These are phyloP conservation scores for Nadsonia commutata DNA, from an alignment of 1,139 yeast species.

Conservation along the genomic window DNA sequence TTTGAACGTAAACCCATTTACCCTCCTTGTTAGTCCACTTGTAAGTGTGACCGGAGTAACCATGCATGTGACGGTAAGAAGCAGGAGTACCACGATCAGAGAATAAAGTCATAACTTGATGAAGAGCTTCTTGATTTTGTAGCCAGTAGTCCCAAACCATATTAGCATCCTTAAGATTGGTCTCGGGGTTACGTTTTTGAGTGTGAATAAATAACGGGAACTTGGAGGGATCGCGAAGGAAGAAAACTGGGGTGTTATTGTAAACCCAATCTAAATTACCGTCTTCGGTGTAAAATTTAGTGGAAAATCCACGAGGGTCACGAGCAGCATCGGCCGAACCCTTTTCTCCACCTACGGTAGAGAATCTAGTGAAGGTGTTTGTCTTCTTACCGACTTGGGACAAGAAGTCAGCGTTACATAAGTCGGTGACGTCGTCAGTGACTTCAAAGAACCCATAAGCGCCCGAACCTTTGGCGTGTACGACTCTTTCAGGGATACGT, in stretches of 20 bases:
- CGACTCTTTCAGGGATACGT: constrained; percentile 80
- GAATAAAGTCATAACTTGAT: constrained; percentile 49
- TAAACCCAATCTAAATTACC: constrained; percentile 81
- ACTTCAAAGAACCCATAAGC: constrained; percentile 70
- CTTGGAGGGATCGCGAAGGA: constrained; percentile 74
- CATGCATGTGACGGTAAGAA: constrained; percentile 50
- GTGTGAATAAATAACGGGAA: constrained; percentile 85
- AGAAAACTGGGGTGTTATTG: constrained; percentile 82
- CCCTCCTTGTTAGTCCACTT: constrained; percentile 55
- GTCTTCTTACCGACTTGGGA: constrained; percentile 66
- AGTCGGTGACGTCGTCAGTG: constrained; percentile 68
- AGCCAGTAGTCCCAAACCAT: constrained; percentile 58
- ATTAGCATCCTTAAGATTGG: constrained; percentile 62
- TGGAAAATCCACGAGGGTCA: constrained; percentile 81
- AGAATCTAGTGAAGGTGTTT: constrained; percentile 58
- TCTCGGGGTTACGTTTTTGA: constrained; percentile 75
- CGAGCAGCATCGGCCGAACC: constrained; percentile 81
- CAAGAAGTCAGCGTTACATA: constrained; percentile 57
- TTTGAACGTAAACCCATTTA: constrained; percentile 51
- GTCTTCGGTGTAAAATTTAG: constrained; percentile 74
- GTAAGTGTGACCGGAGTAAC: constrained; percentile 65
- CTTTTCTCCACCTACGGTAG: constrained; percentile 79
- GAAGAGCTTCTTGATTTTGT: constrained; percentile 47
- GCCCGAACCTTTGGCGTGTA: constrained; percentile 84
- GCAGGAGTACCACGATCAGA: constrained; percentile 65